phyloP scores from a whole-genome alignment of 163 green algal genomes.

The Chloromonas sp. region DNA sequence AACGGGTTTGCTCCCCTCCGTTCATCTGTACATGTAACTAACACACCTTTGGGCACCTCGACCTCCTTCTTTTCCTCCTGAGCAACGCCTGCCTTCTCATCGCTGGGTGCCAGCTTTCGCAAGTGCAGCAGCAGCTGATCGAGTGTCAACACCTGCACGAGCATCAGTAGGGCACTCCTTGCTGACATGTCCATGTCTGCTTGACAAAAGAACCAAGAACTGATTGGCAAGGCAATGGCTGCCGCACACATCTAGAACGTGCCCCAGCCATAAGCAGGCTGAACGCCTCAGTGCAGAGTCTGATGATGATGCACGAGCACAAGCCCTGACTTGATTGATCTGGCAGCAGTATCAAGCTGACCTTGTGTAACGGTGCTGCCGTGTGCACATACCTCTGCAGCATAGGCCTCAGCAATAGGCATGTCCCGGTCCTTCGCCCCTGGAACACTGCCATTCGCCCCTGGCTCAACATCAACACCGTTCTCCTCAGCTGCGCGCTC shows the following conservation, averaged over 20 bases:
- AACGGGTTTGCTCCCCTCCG: too few relatives aligned
- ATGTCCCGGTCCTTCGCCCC: not conserved
- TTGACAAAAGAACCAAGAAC: not conserved
- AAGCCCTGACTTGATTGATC: too few relatives aligned
- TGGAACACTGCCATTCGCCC: not conserved
- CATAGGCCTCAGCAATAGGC: constrained; percentile 15
- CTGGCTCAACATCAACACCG: not conserved
- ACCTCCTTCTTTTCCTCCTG: constrained; percentile 30
- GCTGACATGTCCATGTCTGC: not conserved
- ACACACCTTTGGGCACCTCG: constrained; percentile 24
- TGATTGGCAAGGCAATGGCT: not conserved
- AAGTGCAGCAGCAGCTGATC: constrained; percentile 42
- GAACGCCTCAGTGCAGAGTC: too few relatives aligned
- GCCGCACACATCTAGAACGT: too few relatives aligned
- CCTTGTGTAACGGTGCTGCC: too few relatives aligned
- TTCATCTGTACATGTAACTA: too few relatives aligned
- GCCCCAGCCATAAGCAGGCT: too few relatives aligned
- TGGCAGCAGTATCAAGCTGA: too few relatives aligned
- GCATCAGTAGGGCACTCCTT: too few relatives aligned
- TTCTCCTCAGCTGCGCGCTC: constrained; percentile 16
- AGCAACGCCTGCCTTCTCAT: constrained; percentile 8
- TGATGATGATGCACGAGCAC: too few relatives aligned
- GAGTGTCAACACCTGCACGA: constrained; percentile 31
- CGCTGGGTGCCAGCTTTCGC: constrained; percentile 21
- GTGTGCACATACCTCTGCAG: constrained; percentile 15